Evolutionary conservation across 2,329 filamentous ascomycete species (phyloP), one percentile per base, ranked within the genome.

Genomic region (Aspergillus sclerotialis): DNA sequence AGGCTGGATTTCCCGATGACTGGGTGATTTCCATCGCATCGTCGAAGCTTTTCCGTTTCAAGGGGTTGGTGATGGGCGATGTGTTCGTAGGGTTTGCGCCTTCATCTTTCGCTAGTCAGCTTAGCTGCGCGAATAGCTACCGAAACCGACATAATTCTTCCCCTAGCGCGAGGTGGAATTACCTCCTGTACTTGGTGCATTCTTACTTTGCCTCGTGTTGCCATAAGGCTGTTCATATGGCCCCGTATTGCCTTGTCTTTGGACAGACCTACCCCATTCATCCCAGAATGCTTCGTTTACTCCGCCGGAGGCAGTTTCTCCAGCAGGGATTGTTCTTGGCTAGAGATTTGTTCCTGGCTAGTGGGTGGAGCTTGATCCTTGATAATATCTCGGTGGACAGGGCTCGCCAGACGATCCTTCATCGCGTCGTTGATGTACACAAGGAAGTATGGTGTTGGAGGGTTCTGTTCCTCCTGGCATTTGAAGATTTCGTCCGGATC

Each of bases 401-500:
- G 72, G 39, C 80, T 65, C 3, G 78, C 75, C 13, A 78, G 55
- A 10, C 75, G 59, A 28, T 77, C 68, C 50, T 79, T 80, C 47
- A 75, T 64, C 21, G 76, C 67, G 33, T 84, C 82, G 28, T 75
- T 72, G n/a, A 93, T 80, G 50, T 93, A 93, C 27, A 88, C 86
- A 14, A 92, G 72, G 54, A 84, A 87, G 54, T 87, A 88, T 2
- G 87, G 86, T 31, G 87, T 89, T 4, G 86, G 84, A 0, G 75
- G 61, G 64, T 80, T 62, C 44, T 59, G 59, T 8, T 67, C 73
- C 40, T 76, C 78, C 31, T 84, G 70, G 41, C 76, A 71, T 15
- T 75, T 69, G 44, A 92, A 80, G 26, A 94, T 84, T 32, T 82
- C 75, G 11, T 70, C 69, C 6, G 75, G 69, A 49, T 84, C 74